Conservation (phyloP, 2,329 filamentous ascomycete genomes). For the Coniosporium tulheliwenetii region DNA sequence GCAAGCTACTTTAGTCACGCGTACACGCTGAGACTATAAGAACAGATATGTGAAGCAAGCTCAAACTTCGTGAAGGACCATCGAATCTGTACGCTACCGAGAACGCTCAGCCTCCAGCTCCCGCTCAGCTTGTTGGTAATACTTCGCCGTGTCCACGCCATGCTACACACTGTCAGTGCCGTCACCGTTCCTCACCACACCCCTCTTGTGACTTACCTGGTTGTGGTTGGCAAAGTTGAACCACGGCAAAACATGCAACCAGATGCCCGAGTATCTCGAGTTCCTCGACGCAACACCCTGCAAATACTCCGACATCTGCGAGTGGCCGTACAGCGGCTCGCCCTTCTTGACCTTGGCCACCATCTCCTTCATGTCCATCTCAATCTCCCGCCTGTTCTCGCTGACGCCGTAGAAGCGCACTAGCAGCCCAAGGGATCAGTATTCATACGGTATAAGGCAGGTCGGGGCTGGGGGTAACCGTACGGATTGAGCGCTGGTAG, state of each 20-base stretch:
- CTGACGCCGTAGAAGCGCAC: slow-evolving; percentile 91
- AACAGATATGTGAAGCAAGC: no score
- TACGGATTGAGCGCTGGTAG: slow-evolving; percentile 74
- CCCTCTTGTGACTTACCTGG: slow-evolving; percentile 29
- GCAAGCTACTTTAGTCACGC: no score
- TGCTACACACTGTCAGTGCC: slow-evolving; percentile 40
- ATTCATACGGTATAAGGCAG: no score
- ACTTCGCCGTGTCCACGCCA: slow-evolving; percentile 95
- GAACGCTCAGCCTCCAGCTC: slow-evolving; percentile 69
- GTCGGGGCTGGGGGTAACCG: slow-evolving; percentile 21
- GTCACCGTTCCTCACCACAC: neutral
- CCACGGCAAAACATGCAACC: slow-evolving; percentile 78
- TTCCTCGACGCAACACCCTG: slow-evolving; percentile 88
- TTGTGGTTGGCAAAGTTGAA: slow-evolving; percentile 98
- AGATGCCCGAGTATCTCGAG: slow-evolving; percentile 77
- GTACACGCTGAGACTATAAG: no score
- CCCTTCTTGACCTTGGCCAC: slow-evolving; percentile 88
- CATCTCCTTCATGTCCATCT: slow-evolving; percentile 98
- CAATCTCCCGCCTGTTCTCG: slow-evolving; percentile 81
- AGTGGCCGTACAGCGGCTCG: slow-evolving; percentile 75
- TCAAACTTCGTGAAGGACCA: neutral
- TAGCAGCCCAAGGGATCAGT: slow-evolving; percentile 19
- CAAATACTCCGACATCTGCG: slow-evolving; percentile 66
- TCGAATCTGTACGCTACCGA: no score
- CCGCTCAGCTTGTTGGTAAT: slow-evolving; percentile 87